Evolutionary conservation across 163 green algal species (phyloP), one percentile per base, ranked within the genome.

Genomic region (Prototheca stagnorum): DNA sequence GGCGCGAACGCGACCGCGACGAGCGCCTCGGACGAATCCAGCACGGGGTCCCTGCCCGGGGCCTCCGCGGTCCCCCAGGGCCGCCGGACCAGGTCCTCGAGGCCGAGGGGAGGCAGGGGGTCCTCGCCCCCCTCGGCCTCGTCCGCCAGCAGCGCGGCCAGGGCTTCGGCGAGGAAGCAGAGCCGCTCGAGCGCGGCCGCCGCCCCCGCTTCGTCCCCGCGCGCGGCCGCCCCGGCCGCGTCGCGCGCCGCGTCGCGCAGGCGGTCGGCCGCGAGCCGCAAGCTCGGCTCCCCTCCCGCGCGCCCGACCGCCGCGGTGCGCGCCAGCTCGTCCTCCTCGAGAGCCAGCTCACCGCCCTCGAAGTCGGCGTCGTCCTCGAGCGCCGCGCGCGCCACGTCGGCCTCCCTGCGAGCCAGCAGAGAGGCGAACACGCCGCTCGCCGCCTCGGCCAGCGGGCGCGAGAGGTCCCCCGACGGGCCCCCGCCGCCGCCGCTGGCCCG

Each of bases 141-240:
- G 37, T 73, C 63, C 16, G 63, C 63, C 19, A 73, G 45, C 9
- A 62, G 39, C 26, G 53, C 47, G 11, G 42, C 50, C 11, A 31
- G 29, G 28, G 57, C 36, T 6, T 51, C 39, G 40, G 54, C 17
- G 22, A 64, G 44, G 57, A 48, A 67, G 46, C 61, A 70, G 34
- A 70, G 34, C 34, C 62, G 23, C 42, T 70, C 61, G 4, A 65
- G 41, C 19, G 42, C 16, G 1, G 44, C 17, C 15, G 47, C 51
- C 5, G 61, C 39, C 35, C 61, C 55, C 4, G 17, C 17, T 5
- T 37, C 21, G n/a, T n/a, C n/a, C n/a, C n/a, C n/a, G n/a, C n/a
- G n/a, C n/a, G n/a, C n/a, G n/a, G 35, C 7, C 19, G 16, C 19
- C 24, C 47, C 24, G 20, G 3, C 12, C 5, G 19, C 3, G 19